Evolutionary conservation across 371 early-diverging fungal species (phyloP), one percentile per base, ranked within the genome.

Genomic region (Mucor mucedo): DNA sequence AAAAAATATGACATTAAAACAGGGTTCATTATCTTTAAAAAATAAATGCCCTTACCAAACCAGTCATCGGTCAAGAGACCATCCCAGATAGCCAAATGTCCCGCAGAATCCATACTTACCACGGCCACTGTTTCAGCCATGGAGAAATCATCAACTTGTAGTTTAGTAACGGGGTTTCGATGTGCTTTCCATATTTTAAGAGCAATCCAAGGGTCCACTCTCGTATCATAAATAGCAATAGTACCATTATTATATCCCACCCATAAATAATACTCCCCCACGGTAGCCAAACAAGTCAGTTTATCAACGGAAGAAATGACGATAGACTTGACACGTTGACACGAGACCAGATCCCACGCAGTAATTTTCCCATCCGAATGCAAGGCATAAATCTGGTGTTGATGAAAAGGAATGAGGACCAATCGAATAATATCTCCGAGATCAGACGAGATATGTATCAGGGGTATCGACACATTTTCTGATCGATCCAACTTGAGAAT

Each of bases 341-440:
- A 64, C 0, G 78, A 66, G 7, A 54, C 64, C 9, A 77, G 66
- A 58, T 87, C 82, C 89, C 89, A 91, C 2, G 88, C 73, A 4
- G 83, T 75, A 5, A 93, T 77, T 55, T 84, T 86, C n/a, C 92
- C 92, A 68, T 91, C 88, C 8, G 87, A 86, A 71, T 92, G 93
- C 2, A 88, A 89, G 5, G 84, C 64, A 71, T 83, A 85, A 9
- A 91, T 87, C 16, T 70, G 66, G 3, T 59, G 33, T 38, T 62
- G 66, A 44, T 71, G 68, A 30, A 70, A 72, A 3, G 72, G 67
- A 16, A 75, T 72, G 0, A 70, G 71, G 1, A 87, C 76, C 35
- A 90, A 65, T 47, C 78, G 75, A 4, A 79, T 78, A 49, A 90
- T 66, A 35, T 72, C 66, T 9, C 90, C 89, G 13, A 81, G 62